Evolutionary conservation across 768 basidiomycete genomes (phyloP), one percentile per base, ranked within the genome.

Genomic region (Coprinopsis strossmayeri): DNA sequence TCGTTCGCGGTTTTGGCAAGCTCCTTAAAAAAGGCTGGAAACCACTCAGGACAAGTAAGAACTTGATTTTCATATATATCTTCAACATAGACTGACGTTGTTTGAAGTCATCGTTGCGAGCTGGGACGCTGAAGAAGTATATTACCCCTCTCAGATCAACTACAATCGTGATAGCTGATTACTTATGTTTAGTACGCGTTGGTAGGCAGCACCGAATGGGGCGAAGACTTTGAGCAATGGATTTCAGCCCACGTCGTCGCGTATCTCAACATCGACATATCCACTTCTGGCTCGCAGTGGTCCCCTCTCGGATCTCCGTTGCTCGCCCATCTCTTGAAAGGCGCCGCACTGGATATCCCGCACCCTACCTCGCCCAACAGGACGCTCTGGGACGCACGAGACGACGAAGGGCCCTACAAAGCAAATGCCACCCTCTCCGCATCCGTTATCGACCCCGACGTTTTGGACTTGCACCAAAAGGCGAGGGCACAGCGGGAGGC

Each of bases 221-320:
- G 84, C 1, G 94, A 96, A 61, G 94, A 97, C 60, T 97, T 95
- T 58, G 60, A 78, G 1, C 74, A 79, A n/a, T 94, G 85, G 81
- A 78, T 97, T 30, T 70, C 77, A 46, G 68, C 81, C 28, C 77
- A 93, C 52, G 87, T 83, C 30, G 91, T 91, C 17, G 79, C 87
- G 9, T 97, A 97, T 61, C 69, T 42, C 9, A 42, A 42, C 40
- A 25, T 92, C 11, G 87, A 61, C 42, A 45, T 72, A 13, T 79
- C 86, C 3, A 80, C 81, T 1, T 66, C 76, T 5, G 84, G 82
- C 7, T 82, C 83, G 26, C 70, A 70, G 9, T 87, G 79, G 66
- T 51, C 61, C 4, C 69, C 72, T 11, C 60, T 63, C 27, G 87
- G 79, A 13, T 93, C 90, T 0, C 92, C 93, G 18, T 89, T 88